Base-by-base conservation (phyloP, 305 asterid genomes). In the Plantago coronopus region DNA sequence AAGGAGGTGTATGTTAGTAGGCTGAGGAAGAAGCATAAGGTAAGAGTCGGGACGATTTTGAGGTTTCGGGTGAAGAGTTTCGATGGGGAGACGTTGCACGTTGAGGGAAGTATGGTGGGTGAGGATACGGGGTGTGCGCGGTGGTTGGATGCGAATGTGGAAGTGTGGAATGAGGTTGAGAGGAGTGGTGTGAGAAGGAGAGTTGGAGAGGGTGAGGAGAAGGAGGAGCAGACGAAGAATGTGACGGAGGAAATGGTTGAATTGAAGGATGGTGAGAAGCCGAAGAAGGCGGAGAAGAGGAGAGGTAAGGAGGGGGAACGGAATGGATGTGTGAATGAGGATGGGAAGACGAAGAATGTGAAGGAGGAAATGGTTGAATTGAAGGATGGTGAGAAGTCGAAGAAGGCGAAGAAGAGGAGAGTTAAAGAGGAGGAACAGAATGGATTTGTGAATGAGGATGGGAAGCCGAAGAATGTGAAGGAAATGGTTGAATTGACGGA, bases 31-130 rank as follows among this genome's bases (percentile, higher is more conserved):
- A 85, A 85, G 59, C 97, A 93, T 64, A 83, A 48, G 78, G 78
- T 89, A 55, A 70, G 74, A 73, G 84, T 83, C 48, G 96, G 96
- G 67, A 83, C 82, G 5, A 48, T 77, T 66, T 48, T 93, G 25
- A 91, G 94, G 4, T 89, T 89, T 70, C 40, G 43, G 29, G 89
- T 89, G 63, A 93, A 87, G 83, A 83, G 95, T 96, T 82, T 80
- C 67, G 88, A 82, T 62, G 82, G 77, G 64, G 88, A 82, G 61
- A 70, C 70, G 57, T 81, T 87, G 43, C 94, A 87, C 57, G 71
- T 80, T 51, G 61, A 77, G 66, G 88, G 90, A 61, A 75, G 88
- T 21, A 68, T 84, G 66, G 66, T 53, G 61, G 77, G 81, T 62
- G 72, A 67, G 43, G 68, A 68, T 20, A 82, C 94, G 15, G 95